phyloP scores from a whole-genome alignment of 2,329 filamentous ascomycete genomes.

The Tolypocladium nubicola region DNA sequence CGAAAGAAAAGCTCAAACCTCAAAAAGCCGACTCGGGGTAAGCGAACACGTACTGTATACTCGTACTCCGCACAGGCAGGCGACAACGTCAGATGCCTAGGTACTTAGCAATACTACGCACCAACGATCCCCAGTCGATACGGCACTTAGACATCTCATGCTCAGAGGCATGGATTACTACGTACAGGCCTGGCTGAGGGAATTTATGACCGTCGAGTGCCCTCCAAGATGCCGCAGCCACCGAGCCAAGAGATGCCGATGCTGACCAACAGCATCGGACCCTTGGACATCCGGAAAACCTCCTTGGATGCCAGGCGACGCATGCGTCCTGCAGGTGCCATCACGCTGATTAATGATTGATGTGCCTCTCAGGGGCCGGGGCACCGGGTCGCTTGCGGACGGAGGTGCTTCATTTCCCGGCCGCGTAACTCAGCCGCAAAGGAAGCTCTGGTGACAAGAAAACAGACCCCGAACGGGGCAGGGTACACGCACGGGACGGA shows the following conservation, averaged over 20 bases:
- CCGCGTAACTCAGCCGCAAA: background rate
- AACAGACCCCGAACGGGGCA: background rate
- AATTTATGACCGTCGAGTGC: background rate
- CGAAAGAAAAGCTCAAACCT: background rate
- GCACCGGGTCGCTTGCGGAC: background rate
- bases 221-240: background rate
- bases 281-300: background rate
- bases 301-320: background rate
- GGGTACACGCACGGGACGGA: background rate
- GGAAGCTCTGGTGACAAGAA: background rate
- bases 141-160: background rate
- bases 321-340: background rate
- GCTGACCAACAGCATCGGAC: background rate
- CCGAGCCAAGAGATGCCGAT: background rate
- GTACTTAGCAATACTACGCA: background rate
- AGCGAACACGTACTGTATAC: background rate
- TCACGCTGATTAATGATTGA: background rate
- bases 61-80: background rate
- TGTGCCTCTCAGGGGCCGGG: background rate
- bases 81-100: background rate
- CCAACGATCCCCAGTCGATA: background rate
- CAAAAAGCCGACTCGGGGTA: background rate
- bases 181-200: background rate
- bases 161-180: background rate
- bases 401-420: slow-evolving; percentile 1